Percentiles rank a stretch among this genome's conserved stretches.
These are phyloP conservation scores for Chaetomiaceae sp. DNA, from an alignment of 2,329 filamentous ascomycete genomes.

Conservation along the genomic window DNA sequence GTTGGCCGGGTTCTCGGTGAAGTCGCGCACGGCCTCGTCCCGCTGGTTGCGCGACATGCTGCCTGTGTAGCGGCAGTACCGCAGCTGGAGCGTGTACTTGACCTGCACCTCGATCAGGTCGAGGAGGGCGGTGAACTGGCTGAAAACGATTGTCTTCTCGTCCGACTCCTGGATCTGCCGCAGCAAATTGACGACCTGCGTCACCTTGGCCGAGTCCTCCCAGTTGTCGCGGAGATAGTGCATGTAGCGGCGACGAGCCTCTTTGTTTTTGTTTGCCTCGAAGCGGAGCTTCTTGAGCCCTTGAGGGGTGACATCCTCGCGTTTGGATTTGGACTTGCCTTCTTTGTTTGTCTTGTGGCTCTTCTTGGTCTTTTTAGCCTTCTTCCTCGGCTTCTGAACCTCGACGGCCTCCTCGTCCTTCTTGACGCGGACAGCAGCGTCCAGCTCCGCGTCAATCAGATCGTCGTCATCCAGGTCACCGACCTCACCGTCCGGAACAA, in stretches of 20 bases:
- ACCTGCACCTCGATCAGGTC: conserved; percentile 72
- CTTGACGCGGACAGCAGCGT: conserved; percentile 13
- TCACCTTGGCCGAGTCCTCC: conserved; percentile 69
- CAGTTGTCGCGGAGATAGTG: conserved; percentile 61
- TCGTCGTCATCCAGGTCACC: conserved; percentile 26
- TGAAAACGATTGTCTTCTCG: conserved; percentile 78
- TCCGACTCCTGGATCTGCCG: conserved; percentile 40
- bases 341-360: conserved; percentile 33
- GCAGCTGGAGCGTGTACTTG: conserved; percentile 42
- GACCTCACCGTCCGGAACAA: conserved; percentile 40
- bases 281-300: conserved; percentile 50
- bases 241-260: conserved; percentile 64
- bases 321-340: conserved; percentile 41
- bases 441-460: conserved; percentile 18
- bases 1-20: conserved; percentile 51
- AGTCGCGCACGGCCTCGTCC: conserved; percentile 60
- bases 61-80: conserved; percentile 68
- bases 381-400: conserved; percentile 32
- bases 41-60: conserved; percentile 63
- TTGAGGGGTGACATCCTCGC: conserved; percentile 33
- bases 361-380: conserved; percentile 29
- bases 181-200: conserved; percentile 61
- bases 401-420: conserved; percentile 8
- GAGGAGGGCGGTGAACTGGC: conserved; percentile 72
- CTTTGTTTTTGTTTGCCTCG: conserved; percentile 56